Percentiles rank a stretch among this genome's conserved stretches.
phyloP scores from a whole-genome alignment of 345 rosid genomes.

The Salix dunnii region DNA sequence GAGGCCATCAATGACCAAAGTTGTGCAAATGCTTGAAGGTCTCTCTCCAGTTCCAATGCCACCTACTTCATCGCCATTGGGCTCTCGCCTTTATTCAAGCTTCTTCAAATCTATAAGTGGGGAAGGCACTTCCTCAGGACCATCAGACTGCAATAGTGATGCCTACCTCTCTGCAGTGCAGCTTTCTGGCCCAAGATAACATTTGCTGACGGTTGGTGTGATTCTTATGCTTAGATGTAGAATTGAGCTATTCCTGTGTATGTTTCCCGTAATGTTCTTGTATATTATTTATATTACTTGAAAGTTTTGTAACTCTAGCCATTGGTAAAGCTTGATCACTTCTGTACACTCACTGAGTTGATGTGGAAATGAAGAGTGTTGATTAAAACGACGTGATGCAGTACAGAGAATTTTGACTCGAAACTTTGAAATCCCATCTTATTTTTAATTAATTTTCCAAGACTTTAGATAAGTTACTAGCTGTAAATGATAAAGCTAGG shows the following conservation, averaged over 20 bases:
- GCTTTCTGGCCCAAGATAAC: conserved; percentile 94
- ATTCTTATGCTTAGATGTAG: neutral
- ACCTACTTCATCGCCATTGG: conserved; percentile 61
- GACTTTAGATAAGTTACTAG: neutral
- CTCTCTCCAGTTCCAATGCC: conserved; percentile 55
- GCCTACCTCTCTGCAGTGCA: conserved; percentile 66
- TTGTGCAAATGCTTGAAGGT: conserved; percentile 96
- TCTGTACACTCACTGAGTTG: neutral
- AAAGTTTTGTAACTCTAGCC: conserved; percentile 22
- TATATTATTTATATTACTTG: conserved; percentile 10
- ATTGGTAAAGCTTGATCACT: neutral
- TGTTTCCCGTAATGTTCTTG: neutral
- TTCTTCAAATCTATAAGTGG: conserved; percentile 46
- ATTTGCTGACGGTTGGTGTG: neutral
- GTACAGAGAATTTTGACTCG: neutral
- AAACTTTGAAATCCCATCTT: neutral
- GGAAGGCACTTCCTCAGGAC: conserved; percentile 71
- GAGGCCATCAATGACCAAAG: conserved; percentile 83
- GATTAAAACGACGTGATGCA: neutral
- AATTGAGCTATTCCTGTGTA: neutral
- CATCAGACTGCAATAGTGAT: conserved; percentile 66
- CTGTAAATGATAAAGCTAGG: neutral
- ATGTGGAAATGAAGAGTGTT: neutral
- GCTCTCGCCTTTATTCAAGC: conserved; percentile 48
- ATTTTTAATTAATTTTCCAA: neutral